Conservation (phyloP, 2,329 filamentous ascomycete genomes). For the Monosporascus ibericus region DNA sequence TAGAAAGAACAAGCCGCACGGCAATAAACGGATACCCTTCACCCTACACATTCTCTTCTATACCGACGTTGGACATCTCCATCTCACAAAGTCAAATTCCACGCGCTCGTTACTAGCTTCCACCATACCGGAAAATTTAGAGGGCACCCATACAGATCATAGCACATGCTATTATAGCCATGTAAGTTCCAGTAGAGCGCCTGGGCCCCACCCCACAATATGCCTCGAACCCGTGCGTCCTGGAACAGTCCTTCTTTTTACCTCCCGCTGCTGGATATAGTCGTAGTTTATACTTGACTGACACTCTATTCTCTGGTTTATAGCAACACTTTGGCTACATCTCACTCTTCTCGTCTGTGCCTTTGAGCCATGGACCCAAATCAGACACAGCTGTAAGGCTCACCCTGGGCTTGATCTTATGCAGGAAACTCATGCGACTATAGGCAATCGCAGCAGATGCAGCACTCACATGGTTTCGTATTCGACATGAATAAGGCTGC, state of each 20-base stretch:
- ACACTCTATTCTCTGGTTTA: constrained; percentile 14
- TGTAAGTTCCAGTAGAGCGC: constrained; percentile 33
- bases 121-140: constrained; percentile 25
- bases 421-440: constrained; percentile 29
- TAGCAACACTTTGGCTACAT: constrained; percentile 26
- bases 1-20: constrained; percentile 16
- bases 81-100: constrained; percentile 25
- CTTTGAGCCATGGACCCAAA: constrained; percentile 42
- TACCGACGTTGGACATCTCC: constrained; percentile 34
- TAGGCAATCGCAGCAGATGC: constrained; percentile 40
- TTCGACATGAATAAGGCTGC: constrained; percentile 41
- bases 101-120: constrained; percentile 30
- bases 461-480: constrained; percentile 39
- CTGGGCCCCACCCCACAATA: constrained; percentile 30
- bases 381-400: constrained; percentile 47
- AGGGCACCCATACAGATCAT: constrained; percentile 21
- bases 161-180: constrained; percentile 29
- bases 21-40: constrained; percentile 10
- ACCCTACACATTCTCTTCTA: constrained; percentile 27
- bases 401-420: constrained; percentile 8
- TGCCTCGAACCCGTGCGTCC: constrained; percentile 23
- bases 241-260: neutral
- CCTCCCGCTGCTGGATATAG: neutral
- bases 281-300: neutral
- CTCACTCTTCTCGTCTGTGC: constrained; percentile 28